Base-by-base conservation (phyloP, 345 rosid species). In the Brassica juncea region DNA sequence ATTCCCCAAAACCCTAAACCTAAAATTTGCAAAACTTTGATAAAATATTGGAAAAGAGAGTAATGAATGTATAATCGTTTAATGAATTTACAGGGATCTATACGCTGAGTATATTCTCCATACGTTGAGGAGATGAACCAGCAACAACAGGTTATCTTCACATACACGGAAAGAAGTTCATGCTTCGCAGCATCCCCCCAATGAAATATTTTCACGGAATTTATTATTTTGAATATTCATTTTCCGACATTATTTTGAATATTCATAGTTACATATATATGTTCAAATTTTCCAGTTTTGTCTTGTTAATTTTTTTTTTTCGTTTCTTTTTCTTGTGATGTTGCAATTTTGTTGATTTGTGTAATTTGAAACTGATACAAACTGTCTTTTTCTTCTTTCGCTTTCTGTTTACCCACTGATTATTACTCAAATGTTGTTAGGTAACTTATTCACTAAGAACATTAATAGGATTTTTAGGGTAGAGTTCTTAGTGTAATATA, bases 51-150 rank as follows among this genome's bases (percentile, higher is more conserved):
- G n/a, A 47, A n/a, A 76, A 8, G 4, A 14, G 72, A 58, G 47
- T 67, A 58, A 61, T 7, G 57, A 54, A 59, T 70, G 3, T 66
- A 65, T 30, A 44, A 62, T 57, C 15, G 2, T 49, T 1, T 28
- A 35, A n/a, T 44, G 68, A 54, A 74, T 15, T 8, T 79, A 84
- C 91, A 92, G 99, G 97, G 96, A 94, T 83, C 89, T 94, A 3
- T 94, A 94, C 76, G 94, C 97, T 4, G 93, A 87, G 74, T 90
- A 90, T 84, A 84, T 90, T 72, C 75, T 91, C 79, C 93, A 92
- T 71, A 85, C 92, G 32, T 84, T 94, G 85, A 87, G 95, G 91
- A 82, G 86, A 76, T 94, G 87, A 84, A 66, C 73, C 55, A 55
- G 55, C 52, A 71, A 49, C 52, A 8, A 71, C 55, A 66, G 39